These are phyloP conservation scores for Nakaseomyces kungkrabaensis DNA, from an alignment of 1,139 yeast species.

Conservation along the genomic window DNA sequence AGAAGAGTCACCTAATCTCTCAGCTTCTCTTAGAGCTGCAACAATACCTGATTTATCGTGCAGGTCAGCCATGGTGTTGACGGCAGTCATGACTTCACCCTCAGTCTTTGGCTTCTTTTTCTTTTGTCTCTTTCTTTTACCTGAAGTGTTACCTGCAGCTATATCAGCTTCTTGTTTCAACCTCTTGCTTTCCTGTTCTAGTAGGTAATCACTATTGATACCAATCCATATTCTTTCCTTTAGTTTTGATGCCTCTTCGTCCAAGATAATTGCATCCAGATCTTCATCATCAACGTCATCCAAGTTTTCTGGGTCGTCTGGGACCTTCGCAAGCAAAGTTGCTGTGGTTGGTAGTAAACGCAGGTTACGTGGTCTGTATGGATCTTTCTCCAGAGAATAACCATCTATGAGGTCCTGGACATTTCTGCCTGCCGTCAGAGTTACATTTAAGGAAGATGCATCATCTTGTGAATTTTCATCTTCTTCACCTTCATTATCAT, in stretches of 20 bases:
- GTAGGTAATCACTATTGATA: slow-evolving; percentile 70
- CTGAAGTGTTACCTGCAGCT: slow-evolving; percentile 62
- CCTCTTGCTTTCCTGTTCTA: slow-evolving; percentile 78
- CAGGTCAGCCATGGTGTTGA: slow-evolving; percentile 15
- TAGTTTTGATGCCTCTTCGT: slow-evolving; percentile 53
- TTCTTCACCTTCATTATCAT: slow-evolving; percentile 11
- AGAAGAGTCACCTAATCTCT: slow-evolving; percentile 48
- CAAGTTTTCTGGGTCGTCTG: slow-evolving; percentile 52
- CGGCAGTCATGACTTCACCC: slow-evolving; percentile 9
- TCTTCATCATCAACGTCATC: slow-evolving; percentile 82
- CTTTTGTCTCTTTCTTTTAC: slow-evolving; percentile 35
- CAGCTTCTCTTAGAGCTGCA: slow-evolving; percentile 29
- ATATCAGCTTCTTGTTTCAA: slow-evolving; percentile 81
- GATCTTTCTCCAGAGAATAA: slow-evolving; percentile 28
- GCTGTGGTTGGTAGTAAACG: slow-evolving; percentile 45
- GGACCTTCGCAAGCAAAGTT: slow-evolving; percentile 42
- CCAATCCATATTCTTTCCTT: slow-evolving; percentile 86
- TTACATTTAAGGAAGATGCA: not conserved
- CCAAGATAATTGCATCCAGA: slow-evolving; percentile 47
- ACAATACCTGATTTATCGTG: slow-evolving; percentile 27
- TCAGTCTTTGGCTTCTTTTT: slow-evolving; percentile 14
- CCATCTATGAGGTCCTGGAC: slow-evolving; percentile 27
- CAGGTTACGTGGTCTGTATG: slow-evolving; percentile 48
- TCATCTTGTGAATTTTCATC: slow-evolving; percentile 7
- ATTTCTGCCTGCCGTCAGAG: slow-evolving; percentile 3